Conservation (phyloP, 2,329 filamentous ascomycete genomes). For the Trichoderma koningiopsis region DNA sequence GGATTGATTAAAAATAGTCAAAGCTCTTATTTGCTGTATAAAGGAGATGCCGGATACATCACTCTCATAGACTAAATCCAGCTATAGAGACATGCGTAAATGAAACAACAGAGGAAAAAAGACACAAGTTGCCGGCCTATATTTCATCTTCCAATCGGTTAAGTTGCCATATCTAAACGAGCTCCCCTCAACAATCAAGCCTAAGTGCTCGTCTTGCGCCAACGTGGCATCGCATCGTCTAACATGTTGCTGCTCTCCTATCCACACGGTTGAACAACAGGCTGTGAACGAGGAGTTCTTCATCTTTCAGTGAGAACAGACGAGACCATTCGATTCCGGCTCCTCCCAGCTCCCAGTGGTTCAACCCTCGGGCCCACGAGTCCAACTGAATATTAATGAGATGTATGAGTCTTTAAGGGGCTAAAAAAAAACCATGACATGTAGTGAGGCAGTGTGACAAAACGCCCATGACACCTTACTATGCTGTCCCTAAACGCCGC, state of each 20-base stretch:
- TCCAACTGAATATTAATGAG: slow-evolving; percentile 39
- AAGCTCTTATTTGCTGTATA: slow-evolving; percentile 21
- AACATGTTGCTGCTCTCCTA: slow-evolving; percentile 15
- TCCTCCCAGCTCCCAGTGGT: not conserved
- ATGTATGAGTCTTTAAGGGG: slow-evolving; percentile 41
- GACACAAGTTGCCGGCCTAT: slow-evolving; percentile 27
- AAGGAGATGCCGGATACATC: slow-evolving; percentile 12
- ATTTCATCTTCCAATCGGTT: slow-evolving; percentile 16
- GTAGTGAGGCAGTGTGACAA: slow-evolving; percentile 43
- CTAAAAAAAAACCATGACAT: slow-evolving; percentile 42
- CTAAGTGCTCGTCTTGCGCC: slow-evolving; percentile 18
- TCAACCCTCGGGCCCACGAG: slow-evolving; percentile 6
- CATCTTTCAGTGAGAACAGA: slow-evolving; percentile 9
- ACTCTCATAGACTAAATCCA: slow-evolving; percentile 23
- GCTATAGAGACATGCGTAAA: slow-evolving; percentile 25
- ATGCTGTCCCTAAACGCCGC: slow-evolving; percentile 60
- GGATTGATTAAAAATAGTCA: not conserved
- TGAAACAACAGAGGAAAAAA: slow-evolving; percentile 29
- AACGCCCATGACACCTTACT: slow-evolving; percentile 61
- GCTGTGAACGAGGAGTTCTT: not conserved
- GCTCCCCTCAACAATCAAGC: slow-evolving; percentile 10
- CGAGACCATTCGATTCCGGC: not conserved
- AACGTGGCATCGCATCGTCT: slow-evolving; percentile 23
- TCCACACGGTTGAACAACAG: slow-evolving; percentile 6
- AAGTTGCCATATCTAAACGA: slow-evolving; percentile 18